phyloP scores from a whole-genome alignment of 176 grass and related monocot species.

The Triticum dicoccoides region DNA sequence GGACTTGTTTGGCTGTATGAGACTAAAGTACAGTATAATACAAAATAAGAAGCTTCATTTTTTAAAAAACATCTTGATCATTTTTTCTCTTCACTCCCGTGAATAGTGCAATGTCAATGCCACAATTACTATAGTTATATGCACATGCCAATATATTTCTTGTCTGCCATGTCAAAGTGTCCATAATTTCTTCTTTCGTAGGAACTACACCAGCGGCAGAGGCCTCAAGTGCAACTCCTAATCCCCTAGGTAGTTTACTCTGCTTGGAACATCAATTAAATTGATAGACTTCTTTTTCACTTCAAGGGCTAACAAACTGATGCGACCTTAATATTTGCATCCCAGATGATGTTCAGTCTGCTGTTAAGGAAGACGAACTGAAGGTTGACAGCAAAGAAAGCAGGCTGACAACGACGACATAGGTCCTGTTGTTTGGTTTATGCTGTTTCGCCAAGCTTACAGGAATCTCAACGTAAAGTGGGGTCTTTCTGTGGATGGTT shows the following conservation, averaged over 20 bases:
- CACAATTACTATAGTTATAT: background rate
- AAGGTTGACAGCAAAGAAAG: slow-evolving; percentile 26
- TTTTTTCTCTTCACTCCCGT: background rate
- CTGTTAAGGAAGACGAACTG: slow-evolving; percentile 6
- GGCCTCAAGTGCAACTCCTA: background rate
- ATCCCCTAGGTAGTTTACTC: background rate
- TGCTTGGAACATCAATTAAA: background rate
- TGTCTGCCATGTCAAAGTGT: background rate
- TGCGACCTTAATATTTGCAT: slow-evolving; percentile 6
- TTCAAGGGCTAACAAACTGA: slow-evolving; percentile 12
- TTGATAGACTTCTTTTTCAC: background rate
- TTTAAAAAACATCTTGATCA: background rate
- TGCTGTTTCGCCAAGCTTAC: slow-evolving; percentile 6
- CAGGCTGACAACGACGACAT: background rate
- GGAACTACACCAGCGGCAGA: background rate
- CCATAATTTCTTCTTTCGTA: background rate
- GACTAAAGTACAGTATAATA: too few relatives aligned
- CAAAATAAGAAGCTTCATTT: background rate
- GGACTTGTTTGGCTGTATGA: background rate
- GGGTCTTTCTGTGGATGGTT: background rate
- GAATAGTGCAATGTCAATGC: background rate
- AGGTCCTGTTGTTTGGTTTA: background rate
- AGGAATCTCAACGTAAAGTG: background rate
- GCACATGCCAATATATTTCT: background rate
- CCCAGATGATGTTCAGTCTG: slow-evolving; percentile 26